Base-by-base conservation (phyloP, 345 rosid species). In the Excoecaria agallocha region DNA sequence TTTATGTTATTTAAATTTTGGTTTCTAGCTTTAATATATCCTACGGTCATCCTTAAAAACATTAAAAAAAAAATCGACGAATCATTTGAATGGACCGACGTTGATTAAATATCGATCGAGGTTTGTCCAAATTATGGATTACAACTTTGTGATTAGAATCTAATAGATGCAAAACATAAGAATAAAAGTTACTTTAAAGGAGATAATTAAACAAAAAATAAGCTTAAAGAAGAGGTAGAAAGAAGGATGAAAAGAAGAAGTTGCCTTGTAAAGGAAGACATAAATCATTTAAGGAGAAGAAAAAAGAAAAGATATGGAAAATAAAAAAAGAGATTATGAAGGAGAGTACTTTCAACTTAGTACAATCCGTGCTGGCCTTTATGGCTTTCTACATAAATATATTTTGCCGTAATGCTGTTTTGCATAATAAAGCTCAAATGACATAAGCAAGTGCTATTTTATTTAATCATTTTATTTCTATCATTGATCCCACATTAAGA, bases 341-440 rank as follows among this genome's bases (percentile, higher is more conserved):
- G n/a, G n/a, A n/a, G 35, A n/a, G 49, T 50, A 13, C 49, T 61
- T 50, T 0, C 16, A 45, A 71, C 9, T 19, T 56, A 58, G 74
- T 17, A 71, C 74, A 71, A 71, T 71, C 74, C 74, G 46, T 59
- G 74, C 43, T 58, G 74, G 52, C 25, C 66, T 73, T 64, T 50
- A 54, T 16, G 3, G 12, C 37, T 12, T 12, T 30, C 30, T 30
- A 30, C 2, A 30, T 30, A 30, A 0, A 30, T n/a, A n/a, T n/a
- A n/a, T n/a, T 30, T 37, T 41, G 43, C 39, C 39, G 1, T 12
- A 3, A 13, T 46, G 60, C 51, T 63, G 25, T 73, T 39, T 5
- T 15, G 3, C 10, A 13, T 38, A n/a, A n/a, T n/a, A 64, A 64
- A 54, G 38, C 17, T 39, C 10, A 8, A 59, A 54, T 37, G 63